Percentiles rank a stretch among this genome's conserved stretches.
These are phyloP conservation scores for Botrytis porri DNA, from an alignment of 2,329 filamentous ascomycete genomes.

Conservation along the genomic window DNA sequence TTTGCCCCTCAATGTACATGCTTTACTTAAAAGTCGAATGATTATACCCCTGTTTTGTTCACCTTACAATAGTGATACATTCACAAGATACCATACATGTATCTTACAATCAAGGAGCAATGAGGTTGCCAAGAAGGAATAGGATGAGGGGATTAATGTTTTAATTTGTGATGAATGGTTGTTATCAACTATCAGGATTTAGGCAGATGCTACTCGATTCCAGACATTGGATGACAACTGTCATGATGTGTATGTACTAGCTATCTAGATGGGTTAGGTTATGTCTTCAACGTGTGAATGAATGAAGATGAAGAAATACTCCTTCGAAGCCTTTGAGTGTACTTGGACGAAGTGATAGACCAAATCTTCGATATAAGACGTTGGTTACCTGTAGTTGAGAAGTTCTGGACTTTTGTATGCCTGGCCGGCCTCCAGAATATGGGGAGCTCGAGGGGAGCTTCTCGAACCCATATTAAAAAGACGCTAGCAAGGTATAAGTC, in stretches of 20 bases:
- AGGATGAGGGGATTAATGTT: background rate
- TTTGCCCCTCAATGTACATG: background rate
- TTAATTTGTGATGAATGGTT: no score
- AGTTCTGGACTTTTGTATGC: background rate
- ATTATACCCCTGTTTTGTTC: background rate
- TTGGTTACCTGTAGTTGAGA: background rate
- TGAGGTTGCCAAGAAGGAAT: background rate
- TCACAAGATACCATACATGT: background rate
- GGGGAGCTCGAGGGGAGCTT: background rate
- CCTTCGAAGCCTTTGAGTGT: background rate
- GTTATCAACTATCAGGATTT: no score
- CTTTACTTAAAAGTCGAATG: background rate
- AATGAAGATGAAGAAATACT: background rate
- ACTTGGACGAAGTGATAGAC: background rate
- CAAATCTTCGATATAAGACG: background rate
- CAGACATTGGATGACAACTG: background rate
- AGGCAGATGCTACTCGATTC: background rate
- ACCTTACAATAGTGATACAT: background rate
- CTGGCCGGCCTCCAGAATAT: no score
- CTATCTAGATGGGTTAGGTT: no score
- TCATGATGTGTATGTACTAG: no score
- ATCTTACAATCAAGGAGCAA: background rate
- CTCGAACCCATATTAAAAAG: background rate
- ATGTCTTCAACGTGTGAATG: background rate
- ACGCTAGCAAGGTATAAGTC: background rate